These are phyloP conservation scores for Malus asiatica DNA, from an alignment of 306 rosid genomes.

Conservation along the genomic window DNA sequence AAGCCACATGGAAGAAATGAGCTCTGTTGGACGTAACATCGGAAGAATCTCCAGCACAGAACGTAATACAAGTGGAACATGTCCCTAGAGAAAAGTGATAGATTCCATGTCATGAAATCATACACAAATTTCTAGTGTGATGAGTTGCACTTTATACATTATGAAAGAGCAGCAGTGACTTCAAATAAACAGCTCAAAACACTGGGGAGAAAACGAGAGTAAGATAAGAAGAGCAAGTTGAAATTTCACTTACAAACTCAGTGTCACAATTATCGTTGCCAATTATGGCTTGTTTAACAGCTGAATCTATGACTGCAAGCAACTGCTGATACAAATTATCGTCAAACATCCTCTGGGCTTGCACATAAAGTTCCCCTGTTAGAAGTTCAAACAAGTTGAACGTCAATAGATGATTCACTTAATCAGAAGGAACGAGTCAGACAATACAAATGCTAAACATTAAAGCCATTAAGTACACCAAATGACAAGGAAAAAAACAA, in stretches of 20 bases:
- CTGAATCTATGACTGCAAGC: constrained; percentile 56
- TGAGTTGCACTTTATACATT: background rate
- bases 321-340: constrained; percentile 59
- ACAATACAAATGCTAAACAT: background rate
- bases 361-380: constrained; percentile 84
- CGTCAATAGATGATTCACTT: background rate
- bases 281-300: constrained; percentile 61
- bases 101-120: constrained; percentile 3
- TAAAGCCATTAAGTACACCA: background rate
- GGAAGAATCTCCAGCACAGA: constrained; percentile 79
- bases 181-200: background rate
- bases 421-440: background rate
- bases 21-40: constrained; percentile 59
- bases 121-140: too few relatives aligned
- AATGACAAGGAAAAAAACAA: background rate
- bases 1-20: constrained; percentile 82
- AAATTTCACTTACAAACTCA: constrained; percentile 70
- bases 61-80: constrained; percentile 78
- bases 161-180: too few relatives aligned
- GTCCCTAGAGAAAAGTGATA: constrained; percentile 47
- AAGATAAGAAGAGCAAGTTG: background rate
- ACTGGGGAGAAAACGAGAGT: background rate
- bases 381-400: constrained; percentile 17
- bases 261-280: constrained; percentile 60
- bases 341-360: constrained; percentile 74